A percentile compares a stretch with the other conserved stretches of the same genome.
These are phyloP conservation scores for Epithemia pelagica DNA, from an alignment of 108 stramenopile species.

Conservation along the genomic window DNA sequence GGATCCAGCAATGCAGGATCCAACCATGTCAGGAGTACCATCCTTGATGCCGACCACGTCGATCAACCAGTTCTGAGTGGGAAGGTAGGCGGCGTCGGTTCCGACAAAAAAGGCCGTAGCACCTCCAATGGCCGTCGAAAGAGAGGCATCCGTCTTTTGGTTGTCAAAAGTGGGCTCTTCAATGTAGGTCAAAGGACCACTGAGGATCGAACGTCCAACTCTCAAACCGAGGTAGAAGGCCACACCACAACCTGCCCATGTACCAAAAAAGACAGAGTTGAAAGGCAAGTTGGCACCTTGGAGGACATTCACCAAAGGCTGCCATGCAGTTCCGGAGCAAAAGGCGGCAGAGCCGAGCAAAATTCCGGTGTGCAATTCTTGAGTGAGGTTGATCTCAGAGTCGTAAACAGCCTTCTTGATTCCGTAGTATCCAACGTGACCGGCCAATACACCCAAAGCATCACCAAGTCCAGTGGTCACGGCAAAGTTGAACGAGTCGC, in stretches of 20 bases:
- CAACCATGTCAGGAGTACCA: slow-evolving; percentile 41
- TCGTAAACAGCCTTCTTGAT: slow-evolving; percentile 46
- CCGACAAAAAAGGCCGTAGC: slow-evolving; percentile 85
- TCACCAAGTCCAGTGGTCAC: slow-evolving; percentile 70
- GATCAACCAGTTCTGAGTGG: slow-evolving; percentile 76
- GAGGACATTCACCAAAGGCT: slow-evolving; percentile 67
- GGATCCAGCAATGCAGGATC: slow-evolving; percentile 71
- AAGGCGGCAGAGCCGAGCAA: slow-evolving; percentile 69
- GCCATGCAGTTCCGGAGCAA: slow-evolving; percentile 80
- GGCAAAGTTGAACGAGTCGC: slow-evolving; percentile 59
- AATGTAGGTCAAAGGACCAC: slow-evolving; percentile 38
- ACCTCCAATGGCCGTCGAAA: slow-evolving; percentile 66
- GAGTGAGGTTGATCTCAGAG: slow-evolving; percentile 37
- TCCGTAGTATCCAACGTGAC: slow-evolving; percentile 54
- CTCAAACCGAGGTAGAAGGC: slow-evolving; percentile 73
- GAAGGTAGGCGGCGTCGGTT: slow-evolving; percentile 74
- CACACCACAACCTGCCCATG: slow-evolving; percentile 74
- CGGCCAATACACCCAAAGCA: slow-evolving; percentile 57
- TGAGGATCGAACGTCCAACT: slow-evolving; percentile 44
- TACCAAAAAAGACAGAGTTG: slow-evolving; percentile 54
- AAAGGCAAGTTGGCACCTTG: slow-evolving; percentile 70
- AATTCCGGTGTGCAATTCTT: slow-evolving; percentile 53
- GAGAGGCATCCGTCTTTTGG: slow-evolving; percentile 46
- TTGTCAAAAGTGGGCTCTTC: slow-evolving; percentile 67
- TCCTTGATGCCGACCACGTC: slow-evolving; percentile 66